Base-by-base conservation (phyloP, 1,139 yeast species). In the Spencermartinsiella ligniputridi region DNA sequence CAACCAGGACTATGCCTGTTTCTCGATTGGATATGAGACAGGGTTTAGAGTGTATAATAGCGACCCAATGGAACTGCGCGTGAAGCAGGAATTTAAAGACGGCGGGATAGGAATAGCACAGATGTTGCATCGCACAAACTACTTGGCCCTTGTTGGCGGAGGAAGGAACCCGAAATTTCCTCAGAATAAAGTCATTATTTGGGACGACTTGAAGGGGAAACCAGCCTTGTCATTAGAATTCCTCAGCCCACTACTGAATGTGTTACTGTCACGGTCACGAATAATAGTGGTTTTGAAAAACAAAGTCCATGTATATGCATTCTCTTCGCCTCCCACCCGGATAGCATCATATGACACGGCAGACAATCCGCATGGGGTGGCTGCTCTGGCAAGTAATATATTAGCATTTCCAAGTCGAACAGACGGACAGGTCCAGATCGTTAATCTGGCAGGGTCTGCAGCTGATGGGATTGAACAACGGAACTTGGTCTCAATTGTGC, bases 1-100 rank as follows among this genome's bases (percentile, higher is more conserved):
- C 70, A 90, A 90, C 65, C 96, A 88, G 66, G 96, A 89, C 65
- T 87, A 82, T 57, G 86, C 89, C 39, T 89, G 97, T 61, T 89
- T 90, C 67, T 87, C 96, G 19, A 71, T 87, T 25, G 87, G 94
- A 41, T 84, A 83, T 54, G 90, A 86, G 52, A 67, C 72, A 42
- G 97, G 97, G 21, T 88, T 90, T 62, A 69, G 82, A 44, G 95
- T 90, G n/a, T 90, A 81, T 70, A 85, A 83, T 60, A 76, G 95
- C 3, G 89, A 86, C 60, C 97, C 97, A 4, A 72, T 89, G 67
- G 95, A 86, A 52, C 67, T 81, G 52, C 74, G 94, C 54, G 92
- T 89, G 45, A 75, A 79, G 57, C 72, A 95, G 42, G 62, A 60
- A 29, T 62, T 65, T 41, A 44, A 53, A 19, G 79, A 35, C 41